Evolutionary conservation across 116 monocot genomes (phyloP).

Genomic region (Papilionanthe hybrid): DNA sequence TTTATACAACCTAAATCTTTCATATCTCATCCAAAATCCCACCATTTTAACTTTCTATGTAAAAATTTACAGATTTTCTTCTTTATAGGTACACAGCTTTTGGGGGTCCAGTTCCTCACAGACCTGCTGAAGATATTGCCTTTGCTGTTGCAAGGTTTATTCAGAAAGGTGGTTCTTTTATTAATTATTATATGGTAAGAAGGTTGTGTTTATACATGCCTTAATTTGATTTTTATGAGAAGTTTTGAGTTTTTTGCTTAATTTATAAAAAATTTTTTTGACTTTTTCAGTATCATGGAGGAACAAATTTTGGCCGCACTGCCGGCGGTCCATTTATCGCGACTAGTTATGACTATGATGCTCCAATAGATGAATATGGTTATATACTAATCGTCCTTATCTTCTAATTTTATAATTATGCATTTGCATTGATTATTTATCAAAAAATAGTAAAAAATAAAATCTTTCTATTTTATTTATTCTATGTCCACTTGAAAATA

Average conservation of each 20-base stretch:
- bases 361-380: too few relatives aligned
- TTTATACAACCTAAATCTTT: too few relatives aligned
- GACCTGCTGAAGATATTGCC: slow-evolving; percentile 85
- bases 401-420: too few relatives aligned
- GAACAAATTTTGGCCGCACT: slow-evolving; percentile 84
- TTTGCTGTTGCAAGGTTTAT: slow-evolving; percentile 83
- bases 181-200: slow-evolving; percentile 94
- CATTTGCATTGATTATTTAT: too few relatives aligned
- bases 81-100: slow-evolving; percentile 68
- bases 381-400: too few relatives aligned
- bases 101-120: slow-evolving; percentile 66
- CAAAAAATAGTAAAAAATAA: too few relatives aligned
- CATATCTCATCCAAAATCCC: too few relatives aligned
- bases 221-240: background rate
- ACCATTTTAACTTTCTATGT: background rate
- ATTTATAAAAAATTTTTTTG: background rate
- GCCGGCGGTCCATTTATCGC: slow-evolving; percentile 89
- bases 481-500: too few relatives aligned
- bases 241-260: background rate
- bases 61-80: slow-evolving; percentile 3
- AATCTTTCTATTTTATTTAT: too few relatives aligned
- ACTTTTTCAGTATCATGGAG: slow-evolving; percentile 74
- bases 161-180: slow-evolving; percentile 83
- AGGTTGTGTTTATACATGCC: background rate
- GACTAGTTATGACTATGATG: slow-evolving; percentile 49